Evolutionary conservation across 768 basidiomycete genomes (phyloP).

Genomic region (Termitomyces sp.): DNA sequence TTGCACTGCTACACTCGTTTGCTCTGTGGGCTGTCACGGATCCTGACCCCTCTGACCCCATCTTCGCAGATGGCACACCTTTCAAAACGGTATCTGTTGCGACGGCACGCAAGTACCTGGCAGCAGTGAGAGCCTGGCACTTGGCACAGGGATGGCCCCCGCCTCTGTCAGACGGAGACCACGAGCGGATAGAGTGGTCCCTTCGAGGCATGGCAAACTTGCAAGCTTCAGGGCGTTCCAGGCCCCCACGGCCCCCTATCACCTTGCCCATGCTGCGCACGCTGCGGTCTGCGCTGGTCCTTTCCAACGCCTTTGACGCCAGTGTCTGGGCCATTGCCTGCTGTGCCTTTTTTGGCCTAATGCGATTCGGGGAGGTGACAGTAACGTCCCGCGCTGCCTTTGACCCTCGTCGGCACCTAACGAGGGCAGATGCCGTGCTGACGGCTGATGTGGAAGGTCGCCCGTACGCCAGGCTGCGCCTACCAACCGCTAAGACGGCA

Average conservation of each 20-base stretch:
- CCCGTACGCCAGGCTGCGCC: not conserved
- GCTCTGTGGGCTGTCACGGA: not conserved
- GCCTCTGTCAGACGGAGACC: not conserved
- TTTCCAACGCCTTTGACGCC: not conserved
- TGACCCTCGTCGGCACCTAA: not conserved
- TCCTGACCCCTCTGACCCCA: not conserved
- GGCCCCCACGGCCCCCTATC: not conserved
- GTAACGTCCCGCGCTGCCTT: not conserved
- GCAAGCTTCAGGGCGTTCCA: not conserved
- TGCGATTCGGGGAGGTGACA: not conserved
- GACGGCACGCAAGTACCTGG: not conserved
- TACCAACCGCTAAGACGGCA: not conserved
- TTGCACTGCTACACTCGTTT: not conserved
- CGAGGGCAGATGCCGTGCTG: not conserved
- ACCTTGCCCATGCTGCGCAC: not conserved
- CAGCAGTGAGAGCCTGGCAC: not conserved
- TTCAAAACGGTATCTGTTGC: not conserved
- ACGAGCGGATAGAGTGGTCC: not conserved
- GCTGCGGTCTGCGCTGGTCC: not conserved
- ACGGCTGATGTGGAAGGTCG: not conserved
- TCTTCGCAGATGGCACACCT: not conserved
- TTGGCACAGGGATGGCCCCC: not conserved
- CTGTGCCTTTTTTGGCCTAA: not conserved
- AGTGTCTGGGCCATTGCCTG: not conserved
- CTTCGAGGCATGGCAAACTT: not conserved